A percentile compares a stretch with the other conserved stretches of the same genome.
phyloP scores from a whole-genome alignment of 2,329 filamentous ascomycete species.

The Saccharata proteae region DNA sequence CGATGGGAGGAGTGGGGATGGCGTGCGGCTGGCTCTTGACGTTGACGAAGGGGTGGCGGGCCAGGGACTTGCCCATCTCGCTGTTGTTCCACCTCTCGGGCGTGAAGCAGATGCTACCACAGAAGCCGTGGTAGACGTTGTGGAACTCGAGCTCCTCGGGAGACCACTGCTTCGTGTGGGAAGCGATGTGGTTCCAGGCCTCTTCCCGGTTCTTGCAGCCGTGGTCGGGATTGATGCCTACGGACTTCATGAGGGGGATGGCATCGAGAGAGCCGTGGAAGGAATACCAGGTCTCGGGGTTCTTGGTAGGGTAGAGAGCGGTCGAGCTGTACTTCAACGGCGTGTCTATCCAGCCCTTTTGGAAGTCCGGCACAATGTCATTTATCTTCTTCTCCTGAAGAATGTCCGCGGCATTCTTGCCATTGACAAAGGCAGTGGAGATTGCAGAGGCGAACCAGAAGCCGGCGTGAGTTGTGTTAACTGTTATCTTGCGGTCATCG shows the following conservation, averaged over 20 bases:
- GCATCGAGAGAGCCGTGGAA: constrained; percentile 40
- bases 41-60: constrained; percentile 32
- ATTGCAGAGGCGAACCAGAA: constrained; percentile 35
- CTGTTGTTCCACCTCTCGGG: constrained; percentile 33
- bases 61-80: constrained; percentile 31
- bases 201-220: constrained; percentile 17
- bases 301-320: constrained; percentile 33
- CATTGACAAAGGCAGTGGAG: constrained; percentile 27
- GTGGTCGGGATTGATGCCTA: constrained; percentile 30
- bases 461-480: constrained; percentile 37
- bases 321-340: constrained; percentile 25
- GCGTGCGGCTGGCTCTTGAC: constrained; percentile 21
- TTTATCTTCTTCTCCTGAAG: constrained; percentile 18
- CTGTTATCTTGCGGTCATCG: constrained; percentile 18
- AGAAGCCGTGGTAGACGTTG: constrained; percentile 30
- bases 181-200: constrained; percentile 6
- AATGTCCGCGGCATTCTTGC: constrained; percentile 20
- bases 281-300: constrained; percentile 36
- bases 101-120: constrained; percentile 33
- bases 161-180: constrained; percentile 14
- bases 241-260: constrained; percentile 29
- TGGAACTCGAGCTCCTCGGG: constrained; percentile 32
- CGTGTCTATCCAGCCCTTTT: constrained; percentile 25
- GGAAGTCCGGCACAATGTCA: constrained; percentile 25
- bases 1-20: constrained; percentile 18